These are phyloP conservation scores for Rhodotorula sp. DNA, from an alignment of 1,284 basidiomycete genomes.

Conservation along the genomic window DNA sequence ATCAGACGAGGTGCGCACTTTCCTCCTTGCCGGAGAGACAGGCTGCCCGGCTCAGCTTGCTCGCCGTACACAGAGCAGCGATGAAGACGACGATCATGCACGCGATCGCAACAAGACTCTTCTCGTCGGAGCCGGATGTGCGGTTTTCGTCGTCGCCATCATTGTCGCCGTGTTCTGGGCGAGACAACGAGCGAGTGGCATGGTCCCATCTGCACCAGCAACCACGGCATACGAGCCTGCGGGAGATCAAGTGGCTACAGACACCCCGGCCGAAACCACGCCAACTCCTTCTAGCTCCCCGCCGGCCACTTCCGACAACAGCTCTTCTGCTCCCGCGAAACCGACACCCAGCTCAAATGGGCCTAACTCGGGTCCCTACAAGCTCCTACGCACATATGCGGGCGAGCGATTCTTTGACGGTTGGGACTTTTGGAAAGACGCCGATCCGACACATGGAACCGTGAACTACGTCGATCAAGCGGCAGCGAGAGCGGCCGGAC, in stretches of 20 bases:
- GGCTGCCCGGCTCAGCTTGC: too few relatives aligned
- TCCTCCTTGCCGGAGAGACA: too few relatives aligned
- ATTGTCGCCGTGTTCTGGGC: not conserved
- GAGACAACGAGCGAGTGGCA: not conserved
- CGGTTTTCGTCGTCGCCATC: not conserved
- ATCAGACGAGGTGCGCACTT: too few relatives aligned
- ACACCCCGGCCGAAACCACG: too few relatives aligned
- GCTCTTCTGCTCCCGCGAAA: not conserved
- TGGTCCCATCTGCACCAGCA: not conserved
- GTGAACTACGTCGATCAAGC: conserved; percentile 14
- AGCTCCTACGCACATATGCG: conserved; percentile 3
- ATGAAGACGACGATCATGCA: not conserved
- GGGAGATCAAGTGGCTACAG: not conserved
- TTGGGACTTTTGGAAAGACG: conserved; percentile 8
- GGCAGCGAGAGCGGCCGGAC: conserved; percentile 11
- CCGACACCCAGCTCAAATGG: not conserved
- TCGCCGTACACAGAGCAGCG: not conserved
- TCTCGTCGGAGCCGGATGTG: not conserved
- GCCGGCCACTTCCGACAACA: not conserved
- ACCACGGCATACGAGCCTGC: not conserved
- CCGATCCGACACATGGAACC: conserved; percentile 18
- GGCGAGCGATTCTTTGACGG: conserved; percentile 28
- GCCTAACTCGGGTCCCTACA: conserved; percentile 21
- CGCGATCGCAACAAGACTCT: not conserved
- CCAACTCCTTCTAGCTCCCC: not conserved